Evolutionary conservation across 148 eudicot genomes (phyloP), one percentile per base, ranked within the genome.

Genomic region (Rhododendron vialii): DNA sequence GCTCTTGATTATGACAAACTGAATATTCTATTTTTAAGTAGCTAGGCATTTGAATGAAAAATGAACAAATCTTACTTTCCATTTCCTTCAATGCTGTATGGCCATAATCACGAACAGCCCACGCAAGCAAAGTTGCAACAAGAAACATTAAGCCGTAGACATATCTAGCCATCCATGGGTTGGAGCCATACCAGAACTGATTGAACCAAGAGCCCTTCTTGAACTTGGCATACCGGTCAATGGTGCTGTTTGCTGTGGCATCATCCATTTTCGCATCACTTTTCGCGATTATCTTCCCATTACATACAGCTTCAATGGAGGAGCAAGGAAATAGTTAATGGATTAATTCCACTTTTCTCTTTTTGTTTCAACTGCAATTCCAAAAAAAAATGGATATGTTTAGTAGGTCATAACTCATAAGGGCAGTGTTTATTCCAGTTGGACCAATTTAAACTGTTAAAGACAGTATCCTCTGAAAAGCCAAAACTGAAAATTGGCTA

Each of bases 81-180:
- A 94, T 86, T 82, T 92, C 93, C 11, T 85, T 89, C 88, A 92
- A 85, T 50, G 87, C 90, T 17, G 86, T 61, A 71, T 83, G 91
- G 83, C 97, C 98, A 89, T 94, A 95, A 87, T 95, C 98, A 12
- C 98, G 95, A 92, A 93, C 87, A 30, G 91, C 94, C 98, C 97
- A 95, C 2, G 98, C 98, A 80, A 95, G 90, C 88, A 95, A 89
- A 88, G 94, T 95, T 5, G 95, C 90, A 50, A 93, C 85, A 33
- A 95, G 95, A 90, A 95, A 95, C 84, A 95, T 87, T 83, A 95
- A 83, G 51, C 96, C 92, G 45, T 95, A 95, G 33, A 92, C 92
- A 89, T 95, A 95, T 94, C 98, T 91, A 24, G 98, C 98, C 97
- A 95, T 94, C 95, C 91, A 95, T 41, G 98, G 98, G 89, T 95